Conservation (phyloP, 2,329 filamentous ascomycete genomes). For the Pseudofabraea citricarpa region DNA sequence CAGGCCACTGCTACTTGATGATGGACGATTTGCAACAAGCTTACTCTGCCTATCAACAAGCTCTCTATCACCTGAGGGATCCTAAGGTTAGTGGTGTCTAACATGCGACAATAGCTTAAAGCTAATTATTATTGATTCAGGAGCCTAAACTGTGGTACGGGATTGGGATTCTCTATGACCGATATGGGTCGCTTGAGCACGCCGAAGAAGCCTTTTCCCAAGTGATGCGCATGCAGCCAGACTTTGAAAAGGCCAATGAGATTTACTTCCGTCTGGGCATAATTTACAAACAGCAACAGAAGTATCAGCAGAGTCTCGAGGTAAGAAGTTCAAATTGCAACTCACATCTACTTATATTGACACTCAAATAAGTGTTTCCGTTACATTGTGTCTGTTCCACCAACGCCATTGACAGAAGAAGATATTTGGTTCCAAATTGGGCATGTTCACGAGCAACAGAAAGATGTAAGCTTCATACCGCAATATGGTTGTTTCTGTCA, state of each 20-base stretch:
- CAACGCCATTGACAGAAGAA: slow-evolving; percentile 87
- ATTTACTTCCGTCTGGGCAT: slow-evolving; percentile 99
- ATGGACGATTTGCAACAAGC: slow-evolving; percentile 97
- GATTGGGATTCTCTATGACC: slow-evolving; percentile 94
- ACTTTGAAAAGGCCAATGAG: slow-evolving; percentile 98
- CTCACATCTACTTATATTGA: slow-evolving; percentile 4
- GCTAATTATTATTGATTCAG: slow-evolving; percentile 35
- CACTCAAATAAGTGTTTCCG: slow-evolving; percentile 74
- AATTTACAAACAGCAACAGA: slow-evolving; percentile 98
- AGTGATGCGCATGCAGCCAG: slow-evolving; percentile 97
- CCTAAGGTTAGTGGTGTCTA: slow-evolving; percentile 62
- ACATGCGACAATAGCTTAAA: slow-evolving; percentile 4
- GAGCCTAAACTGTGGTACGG: slow-evolving; percentile 99
- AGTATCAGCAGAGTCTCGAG: slow-evolving; percentile 87
- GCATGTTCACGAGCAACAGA: slow-evolving; percentile 97
- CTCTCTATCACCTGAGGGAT: slow-evolving; percentile 85
- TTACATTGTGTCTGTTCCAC: slow-evolving; percentile 92
- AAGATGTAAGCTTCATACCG: slow-evolving; percentile 67
- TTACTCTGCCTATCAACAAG: slow-evolving; percentile 94
- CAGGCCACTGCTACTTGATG: slow-evolving; percentile 98
- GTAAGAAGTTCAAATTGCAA: slow-evolving; percentile 43
- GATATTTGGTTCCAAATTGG: slow-evolving; percentile 99
- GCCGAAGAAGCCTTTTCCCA: slow-evolving; percentile 97
- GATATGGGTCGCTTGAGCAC: slow-evolving; percentile 93
- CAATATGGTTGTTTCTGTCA: slow-evolving; percentile 27